Evolutionary conservation across 2,329 filamentous ascomycete species (phyloP), one percentile per base, ranked within the genome.

Genomic region (Monilinia aucupariae): DNA sequence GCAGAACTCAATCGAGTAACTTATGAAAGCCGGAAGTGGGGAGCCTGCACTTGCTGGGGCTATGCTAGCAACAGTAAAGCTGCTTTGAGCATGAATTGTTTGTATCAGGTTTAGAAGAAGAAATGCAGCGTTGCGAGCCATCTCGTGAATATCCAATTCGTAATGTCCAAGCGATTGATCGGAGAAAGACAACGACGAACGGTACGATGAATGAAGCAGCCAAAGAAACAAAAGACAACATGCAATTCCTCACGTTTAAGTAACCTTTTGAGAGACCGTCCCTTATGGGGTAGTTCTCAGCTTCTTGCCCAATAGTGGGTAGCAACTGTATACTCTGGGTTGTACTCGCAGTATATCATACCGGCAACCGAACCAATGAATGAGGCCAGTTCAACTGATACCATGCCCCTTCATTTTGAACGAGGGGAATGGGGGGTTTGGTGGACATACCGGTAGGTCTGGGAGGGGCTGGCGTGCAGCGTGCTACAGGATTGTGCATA

Each of bases 1-100:
- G 3, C 77, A 76, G 64, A 82, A 78, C 68, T 83, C 80, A 66
- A 82, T 81, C 1, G 78, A 81, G 70, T 76, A 81, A 25, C 79
- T 80, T 15, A 84, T 76, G 65, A 82, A 84, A 15, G 76, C 75
- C 52, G 78, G 74, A n/a, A 69, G 64, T 50, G 71, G 66, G 20
- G 70, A 59, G 37, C 61, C 64, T 17, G 66, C 65, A 61, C 62
- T 64, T 10, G 47, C 32, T 41, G 71, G 68, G 1, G 64, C 62
- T 12, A 49, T 62, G 4, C 37, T 61, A n/a, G 59, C 39, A 53
- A 61, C 49, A 34, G 37, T 54, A 25, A 61, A 54, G 50, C 15
- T 61, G 17, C 59, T 61, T 45, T 61, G 59, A 25, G 59, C 59
- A 53, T 61, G 39, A 53, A 61, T 53, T 30, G 59, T 34, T 45